A percentile compares a stretch with the other conserved stretches of the same genome.
Conservation (phyloP, 139 green algal species). For the Spirogloea muscicola region DNA sequence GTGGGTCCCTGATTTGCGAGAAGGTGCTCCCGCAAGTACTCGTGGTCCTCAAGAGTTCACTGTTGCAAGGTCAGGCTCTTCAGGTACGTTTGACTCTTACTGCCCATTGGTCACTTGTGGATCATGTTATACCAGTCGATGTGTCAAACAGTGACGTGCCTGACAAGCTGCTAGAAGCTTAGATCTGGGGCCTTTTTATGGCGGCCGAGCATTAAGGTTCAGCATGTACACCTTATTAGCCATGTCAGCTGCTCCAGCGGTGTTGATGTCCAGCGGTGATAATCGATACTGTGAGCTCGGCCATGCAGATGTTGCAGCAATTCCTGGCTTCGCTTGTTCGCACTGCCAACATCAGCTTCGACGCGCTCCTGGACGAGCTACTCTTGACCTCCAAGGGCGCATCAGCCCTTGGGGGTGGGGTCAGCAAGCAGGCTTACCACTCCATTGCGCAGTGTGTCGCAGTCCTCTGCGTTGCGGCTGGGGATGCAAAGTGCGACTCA, state of each 20-base stretch:
- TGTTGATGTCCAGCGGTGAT: too few species aligned
- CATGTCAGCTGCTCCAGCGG: too few species aligned
- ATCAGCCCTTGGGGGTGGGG: not conserved
- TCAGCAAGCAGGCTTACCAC: conserved; percentile 40
- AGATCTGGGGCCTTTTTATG: too few species aligned
- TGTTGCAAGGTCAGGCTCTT: conserved; percentile 71
- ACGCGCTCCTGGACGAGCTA: conserved; percentile 62
- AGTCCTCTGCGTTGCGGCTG: conserved; percentile 60
- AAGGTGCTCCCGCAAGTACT: conserved; percentile 61
- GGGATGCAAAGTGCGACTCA: conserved; percentile 16
- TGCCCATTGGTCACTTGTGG: too few species aligned
- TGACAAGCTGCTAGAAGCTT: too few species aligned
- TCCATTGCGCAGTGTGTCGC: conserved; percentile 73
- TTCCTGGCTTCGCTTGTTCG: conserved; percentile 69
- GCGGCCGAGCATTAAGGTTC: too few species aligned
- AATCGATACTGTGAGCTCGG: too few species aligned
- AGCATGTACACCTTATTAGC: too few species aligned
- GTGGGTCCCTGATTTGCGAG: conserved; percentile 29
- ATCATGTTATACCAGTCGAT: too few species aligned
- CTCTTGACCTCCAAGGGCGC: conserved; percentile 27
- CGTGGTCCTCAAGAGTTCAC: conserved; percentile 65
- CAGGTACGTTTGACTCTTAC: too few species aligned
- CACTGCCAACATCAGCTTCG: conserved; percentile 42
- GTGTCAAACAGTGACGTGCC: too few species aligned
- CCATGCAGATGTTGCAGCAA: conserved; percentile 61